These are phyloP conservation scores for Penicillium lagena DNA, from an alignment of 495 filamentous ascomycete species.

Conservation along the genomic window DNA sequence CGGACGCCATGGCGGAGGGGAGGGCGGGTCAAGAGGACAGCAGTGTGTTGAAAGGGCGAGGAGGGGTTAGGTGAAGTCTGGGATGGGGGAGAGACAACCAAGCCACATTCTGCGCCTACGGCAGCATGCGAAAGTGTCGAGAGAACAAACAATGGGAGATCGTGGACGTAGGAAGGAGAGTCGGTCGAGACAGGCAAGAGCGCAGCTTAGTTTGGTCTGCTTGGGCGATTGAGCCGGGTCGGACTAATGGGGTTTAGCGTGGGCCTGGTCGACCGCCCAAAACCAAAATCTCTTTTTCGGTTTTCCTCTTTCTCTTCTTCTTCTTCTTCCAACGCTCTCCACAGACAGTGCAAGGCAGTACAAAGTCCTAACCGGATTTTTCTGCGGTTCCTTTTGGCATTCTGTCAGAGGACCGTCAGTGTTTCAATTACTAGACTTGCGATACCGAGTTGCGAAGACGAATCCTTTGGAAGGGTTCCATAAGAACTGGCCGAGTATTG, in stretches of 20 bases:
- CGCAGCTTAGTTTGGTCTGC: too few species aligned
- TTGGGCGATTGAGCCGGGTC: not conserved
- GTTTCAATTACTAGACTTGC: slow-evolving; percentile 64
- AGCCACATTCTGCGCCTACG: slow-evolving; percentile 10
- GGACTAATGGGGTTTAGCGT: slow-evolving; percentile 27
- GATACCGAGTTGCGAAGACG: slow-evolving; percentile 81
- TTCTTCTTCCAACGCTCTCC: slow-evolving; percentile 62
- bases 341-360: slow-evolving; percentile 86
- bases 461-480: slow-evolving; percentile 58
- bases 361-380: slow-evolving; percentile 29
- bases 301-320: slow-evolving; percentile 26
- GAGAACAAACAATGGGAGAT: slow-evolving; percentile 1
- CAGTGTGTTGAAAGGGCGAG: slow-evolving; percentile 3
- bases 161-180: slow-evolving; percentile 2
- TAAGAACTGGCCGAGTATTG: slow-evolving; percentile 88
- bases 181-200: too few species aligned
- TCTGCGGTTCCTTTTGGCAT: slow-evolving; percentile 53
- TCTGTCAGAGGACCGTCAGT: slow-evolving; percentile 55
- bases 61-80: slow-evolving; percentile 9
- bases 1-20: slow-evolving; percentile 75
- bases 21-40: slow-evolving; percentile 13
- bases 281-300: slow-evolving; percentile 24
- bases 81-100: slow-evolving; percentile 5
- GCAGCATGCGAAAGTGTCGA: slow-evolving; percentile 1
- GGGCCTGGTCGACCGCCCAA: not conserved